Evolutionary conservation across 164 flowering plant species (phyloP), one percentile per base, ranked within the genome.

Genomic region (Tinospora cordifolia): DNA sequence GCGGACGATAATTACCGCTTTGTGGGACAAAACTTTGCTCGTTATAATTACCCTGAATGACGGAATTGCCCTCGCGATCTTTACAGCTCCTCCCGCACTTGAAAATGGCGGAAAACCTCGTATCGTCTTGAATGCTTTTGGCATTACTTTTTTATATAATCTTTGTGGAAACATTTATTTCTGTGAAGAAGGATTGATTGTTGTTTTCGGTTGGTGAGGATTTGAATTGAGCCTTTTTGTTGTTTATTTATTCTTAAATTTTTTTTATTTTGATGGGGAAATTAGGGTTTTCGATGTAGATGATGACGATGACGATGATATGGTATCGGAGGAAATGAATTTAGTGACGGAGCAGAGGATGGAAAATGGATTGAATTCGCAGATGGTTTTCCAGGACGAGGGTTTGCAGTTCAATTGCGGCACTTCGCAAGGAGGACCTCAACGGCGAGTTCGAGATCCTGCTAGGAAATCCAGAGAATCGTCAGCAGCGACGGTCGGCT

Each of bases 351-450:
- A 72, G 21, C 82, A 76, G 62, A 75, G 83, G 40, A 77, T 80
- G 58, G 84, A 78, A 60, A 81, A 75, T 60, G 83, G 83, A 27
- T 77, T 81, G 62, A 81, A 71, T 72, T 65, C 89, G 4, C 90
- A 81, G 74, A 80, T 87, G 73, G 80, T 85, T 40, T 90, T 79
- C 75, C 88, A 83, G 57, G 89, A 82, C 38, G 87, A 83, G 15
- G 25, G 65, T 69, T 47, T 80, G 64, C 80, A 81, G 44, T 81
- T 73, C 77, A 75, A 60, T 44, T 73, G 81, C 75, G 69, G 36
- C 36, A 4, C 36, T 30, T 4, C 36, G 36, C 36, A 30, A 30
- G 36, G 39, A 60, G 63, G 40, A 34, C 11, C 65, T 11, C 79
- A 58, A 39, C 75, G 66, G 38, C 62, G 21, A 14, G 79, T 68